phyloP scores from a whole-genome alignment of 495 filamentous ascomycete species.

The Cairneyella variabilis region DNA sequence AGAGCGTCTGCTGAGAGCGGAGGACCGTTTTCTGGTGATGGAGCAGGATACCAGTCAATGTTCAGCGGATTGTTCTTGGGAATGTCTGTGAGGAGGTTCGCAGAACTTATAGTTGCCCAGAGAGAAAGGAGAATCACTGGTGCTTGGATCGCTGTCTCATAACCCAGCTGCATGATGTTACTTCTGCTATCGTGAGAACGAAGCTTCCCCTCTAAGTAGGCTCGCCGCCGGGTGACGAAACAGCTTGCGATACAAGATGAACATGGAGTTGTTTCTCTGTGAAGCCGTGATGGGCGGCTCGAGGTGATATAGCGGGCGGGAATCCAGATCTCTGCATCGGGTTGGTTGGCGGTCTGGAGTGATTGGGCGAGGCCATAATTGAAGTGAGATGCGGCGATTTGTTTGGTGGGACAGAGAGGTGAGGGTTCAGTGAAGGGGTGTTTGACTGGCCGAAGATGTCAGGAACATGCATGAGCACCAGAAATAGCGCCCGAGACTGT shows the following conservation, averaged over 20 bases:
- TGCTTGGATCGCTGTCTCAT: conserved; percentile 11
- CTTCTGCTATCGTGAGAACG: conserved; percentile 1
- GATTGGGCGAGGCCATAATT: background rate
- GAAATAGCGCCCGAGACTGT: background rate
- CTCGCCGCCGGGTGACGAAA: conserved; percentile 19
- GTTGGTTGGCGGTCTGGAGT: background rate
- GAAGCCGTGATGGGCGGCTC: conserved; percentile 10
- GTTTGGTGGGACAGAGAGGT: conserved; percentile 1
- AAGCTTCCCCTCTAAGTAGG: background rate
- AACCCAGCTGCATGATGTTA: conserved; percentile 17
- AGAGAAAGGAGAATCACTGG: conserved; percentile 5
- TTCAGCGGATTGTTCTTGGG: conserved; percentile 30
- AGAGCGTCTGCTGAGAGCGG: conserved; percentile 49
- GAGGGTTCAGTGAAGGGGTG: too few relatives aligned
- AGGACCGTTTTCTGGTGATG: conserved; percentile 53
- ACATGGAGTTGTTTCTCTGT: conserved; percentile 10
- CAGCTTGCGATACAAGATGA: conserved; percentile 20
- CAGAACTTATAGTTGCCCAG: conserved; percentile 13
- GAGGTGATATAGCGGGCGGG: conserved; percentile 19
- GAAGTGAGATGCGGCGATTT: background rate
- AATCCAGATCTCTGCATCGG: background rate
- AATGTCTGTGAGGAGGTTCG: conserved; percentile 17
- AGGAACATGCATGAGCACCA: conserved; percentile 12
- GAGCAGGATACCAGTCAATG: conserved; percentile 54
- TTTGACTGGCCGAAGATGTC: background rate